Evolutionary conservation across 352 stramenopile species (phyloP).

Genomic region (Thraustochytrium striatum): DNA sequence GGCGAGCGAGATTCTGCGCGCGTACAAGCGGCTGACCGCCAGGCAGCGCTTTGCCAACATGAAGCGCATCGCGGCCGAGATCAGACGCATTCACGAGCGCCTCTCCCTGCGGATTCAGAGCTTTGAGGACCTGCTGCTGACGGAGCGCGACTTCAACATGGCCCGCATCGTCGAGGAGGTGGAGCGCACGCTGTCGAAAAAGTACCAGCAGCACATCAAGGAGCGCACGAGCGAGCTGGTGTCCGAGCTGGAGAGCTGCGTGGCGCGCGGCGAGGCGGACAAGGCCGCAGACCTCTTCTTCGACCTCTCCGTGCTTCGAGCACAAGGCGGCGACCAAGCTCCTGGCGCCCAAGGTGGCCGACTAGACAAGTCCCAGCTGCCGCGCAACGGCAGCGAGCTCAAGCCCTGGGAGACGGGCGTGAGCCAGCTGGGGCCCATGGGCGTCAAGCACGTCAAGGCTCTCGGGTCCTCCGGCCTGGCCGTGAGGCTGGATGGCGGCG

Average conservation of each 20-base stretch:
- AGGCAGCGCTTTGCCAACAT: neutral
- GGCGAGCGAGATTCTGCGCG: neutral
- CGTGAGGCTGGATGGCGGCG: neutral
- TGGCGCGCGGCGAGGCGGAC: neutral
- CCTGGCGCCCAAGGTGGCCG: neutral
- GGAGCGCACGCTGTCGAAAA: neutral
- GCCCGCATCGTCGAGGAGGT: neutral
- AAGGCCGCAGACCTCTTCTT: neutral
- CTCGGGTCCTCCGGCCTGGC: neutral
- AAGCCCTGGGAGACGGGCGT: neutral
- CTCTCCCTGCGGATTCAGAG: neutral
- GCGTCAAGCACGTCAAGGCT: neutral
- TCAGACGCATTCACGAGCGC: neutral
- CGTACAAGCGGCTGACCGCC: neutral
- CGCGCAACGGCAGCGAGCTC: neutral
- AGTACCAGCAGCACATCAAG: neutral
- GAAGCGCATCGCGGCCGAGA: neutral
- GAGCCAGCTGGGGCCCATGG: neutral
- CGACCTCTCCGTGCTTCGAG: neutral
- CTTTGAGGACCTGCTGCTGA: neutral
- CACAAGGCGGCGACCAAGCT: neutral
- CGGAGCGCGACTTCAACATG: neutral
- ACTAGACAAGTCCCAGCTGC: neutral
- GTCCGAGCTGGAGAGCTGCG: neutral
- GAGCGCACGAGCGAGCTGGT: neutral